Evolutionary conservation across 2,329 filamentous ascomycete species (phyloP).

Genomic region (Dissoconium aciculare): DNA sequence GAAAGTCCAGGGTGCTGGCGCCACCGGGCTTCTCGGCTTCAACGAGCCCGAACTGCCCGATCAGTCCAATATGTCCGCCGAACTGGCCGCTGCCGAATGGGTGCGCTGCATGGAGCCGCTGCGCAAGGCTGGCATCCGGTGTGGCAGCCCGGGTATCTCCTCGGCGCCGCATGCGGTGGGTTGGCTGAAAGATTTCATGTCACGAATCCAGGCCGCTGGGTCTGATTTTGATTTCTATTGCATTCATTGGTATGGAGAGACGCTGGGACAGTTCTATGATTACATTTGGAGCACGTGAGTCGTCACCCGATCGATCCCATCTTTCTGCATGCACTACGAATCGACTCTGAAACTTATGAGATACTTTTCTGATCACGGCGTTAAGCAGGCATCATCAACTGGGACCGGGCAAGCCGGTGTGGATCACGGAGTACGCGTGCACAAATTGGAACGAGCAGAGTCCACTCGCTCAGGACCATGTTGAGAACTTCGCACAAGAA

Average conservation of each 20-base stretch:
- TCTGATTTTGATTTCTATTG: conserved; percentile 20
- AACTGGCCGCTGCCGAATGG: conserved; percentile 18
- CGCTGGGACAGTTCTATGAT: conserved; percentile 20
- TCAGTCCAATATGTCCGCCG: conserved; percentile 19
- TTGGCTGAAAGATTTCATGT: conserved; percentile 19
- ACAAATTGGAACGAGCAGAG: conserved; percentile 20
- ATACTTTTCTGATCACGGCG: background rate
- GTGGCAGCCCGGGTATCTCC: conserved; percentile 20
- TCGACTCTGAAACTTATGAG: too few species aligned
- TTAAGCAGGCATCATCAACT: conserved; percentile 12
- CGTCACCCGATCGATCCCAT: background rate
- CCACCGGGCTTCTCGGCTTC: conserved; percentile 14
- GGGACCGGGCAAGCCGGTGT: conserved; percentile 17
- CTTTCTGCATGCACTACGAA: too few species aligned
- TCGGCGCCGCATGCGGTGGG: conserved; percentile 16
- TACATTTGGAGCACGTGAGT: conserved; percentile 21
- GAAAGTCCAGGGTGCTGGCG: conserved; percentile 10
- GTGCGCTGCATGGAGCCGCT: conserved; percentile 19
- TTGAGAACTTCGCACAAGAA: conserved; percentile 18
- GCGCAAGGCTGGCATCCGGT: conserved; percentile 14
- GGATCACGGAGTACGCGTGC: conserved; percentile 21
- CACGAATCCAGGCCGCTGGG: conserved; percentile 12
- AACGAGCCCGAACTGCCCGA: conserved; percentile 23
- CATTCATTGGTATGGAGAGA: conserved; percentile 21
- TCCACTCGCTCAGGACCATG: conserved; percentile 17